phyloP scores from a whole-genome alignment of 768 basidiomycete genomes.

The Cystofilobasidium ferigula region DNA sequence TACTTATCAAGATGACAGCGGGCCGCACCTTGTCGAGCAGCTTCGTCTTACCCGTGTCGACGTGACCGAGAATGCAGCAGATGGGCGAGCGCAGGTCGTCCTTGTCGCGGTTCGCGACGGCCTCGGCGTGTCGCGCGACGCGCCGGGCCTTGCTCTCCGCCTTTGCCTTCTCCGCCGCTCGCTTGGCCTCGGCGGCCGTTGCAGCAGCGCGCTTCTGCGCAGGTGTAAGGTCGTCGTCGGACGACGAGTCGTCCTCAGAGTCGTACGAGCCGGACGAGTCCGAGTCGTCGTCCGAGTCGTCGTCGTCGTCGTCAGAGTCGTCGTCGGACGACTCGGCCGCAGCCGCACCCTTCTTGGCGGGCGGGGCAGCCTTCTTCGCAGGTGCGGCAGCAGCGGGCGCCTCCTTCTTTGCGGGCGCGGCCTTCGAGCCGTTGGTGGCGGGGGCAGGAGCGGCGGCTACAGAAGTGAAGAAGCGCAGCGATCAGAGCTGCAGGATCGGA shows the following conservation, averaged over 20 bases:
- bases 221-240: conserved; percentile 45
- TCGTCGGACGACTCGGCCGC: conserved; percentile 45
- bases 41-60: conserved; percentile 99
- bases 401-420: too few relatives aligned
- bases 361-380: conserved; percentile 27
- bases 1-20: not conserved
- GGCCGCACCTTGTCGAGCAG: conserved; percentile 75
- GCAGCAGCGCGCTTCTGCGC: conserved; percentile 63
- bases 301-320: conserved; percentile 36
- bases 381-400: conserved; percentile 27
- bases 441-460: conserved; percentile 27
- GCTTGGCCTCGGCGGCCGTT: conserved; percentile 60
- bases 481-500: not conserved
- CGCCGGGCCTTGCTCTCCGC: conserved; percentile 40
- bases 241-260: conserved; percentile 32
- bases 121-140: conserved; percentile 68
- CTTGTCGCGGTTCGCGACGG: conserved; percentile 72
- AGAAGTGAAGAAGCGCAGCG: conserved; percentile 10
- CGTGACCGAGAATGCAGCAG: conserved; percentile 97
- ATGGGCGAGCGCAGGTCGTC: conserved; percentile 91
- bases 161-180: conserved; percentile 5
- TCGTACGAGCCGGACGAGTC: conserved; percentile 32
- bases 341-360: conserved; percentile 37
- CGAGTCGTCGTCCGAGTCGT: conserved; percentile 33
- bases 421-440: conserved; percentile 22